Base-by-base conservation (phyloP, 805 yeast species). In the Saccharomycopsis javanensis region DNA sequence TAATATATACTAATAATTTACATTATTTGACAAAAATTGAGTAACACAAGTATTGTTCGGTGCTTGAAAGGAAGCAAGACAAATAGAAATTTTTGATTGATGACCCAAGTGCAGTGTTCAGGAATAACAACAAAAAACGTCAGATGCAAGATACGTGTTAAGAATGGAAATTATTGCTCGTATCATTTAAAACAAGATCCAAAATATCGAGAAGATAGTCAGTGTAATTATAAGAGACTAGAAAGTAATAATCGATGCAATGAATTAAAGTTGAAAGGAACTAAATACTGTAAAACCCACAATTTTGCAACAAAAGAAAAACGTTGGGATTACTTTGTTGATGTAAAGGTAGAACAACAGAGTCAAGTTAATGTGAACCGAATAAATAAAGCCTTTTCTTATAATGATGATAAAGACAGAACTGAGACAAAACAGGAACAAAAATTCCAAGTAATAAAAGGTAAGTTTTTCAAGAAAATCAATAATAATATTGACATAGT, bases 101-200 rank as follows among this genome's bases (percentile, higher is more conserved):
- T 42, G 48, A 20, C 48, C 27, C 16, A 33, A 20, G 48, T 20
- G 10, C 76, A 71, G 59, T 77, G 81, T 61, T 63, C 59, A 7
- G 81, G 81, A 3, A 67, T 63, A 4, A 77, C 81, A 1, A 64
- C 56, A 50, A 71, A 72, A 54, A 78, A 79, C 1, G 62, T 58
- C 20, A 65, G 72, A 55, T 77, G 81, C 62, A 74, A 72, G 61
- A 65, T 69, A 15, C 34, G 48, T 4, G 66, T 66, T 13, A 59
- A 56, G 4, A 62, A 58, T 0, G 62, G 61, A 3, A 56, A 61
- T 2, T 74, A 66, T 61, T 75, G 79, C 55, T 68, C 64, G 15
- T 69, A 74, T 61, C 78, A 75, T 54, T 56, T 51, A 23, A 11
- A 35, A 6, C 69, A 66, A 56, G 46, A 52, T 28, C 53, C 25